These are phyloP conservation scores for Inonotus hispidus DNA, from an alignment of 1,284 basidiomycete genomes.

Conservation along the genomic window DNA sequence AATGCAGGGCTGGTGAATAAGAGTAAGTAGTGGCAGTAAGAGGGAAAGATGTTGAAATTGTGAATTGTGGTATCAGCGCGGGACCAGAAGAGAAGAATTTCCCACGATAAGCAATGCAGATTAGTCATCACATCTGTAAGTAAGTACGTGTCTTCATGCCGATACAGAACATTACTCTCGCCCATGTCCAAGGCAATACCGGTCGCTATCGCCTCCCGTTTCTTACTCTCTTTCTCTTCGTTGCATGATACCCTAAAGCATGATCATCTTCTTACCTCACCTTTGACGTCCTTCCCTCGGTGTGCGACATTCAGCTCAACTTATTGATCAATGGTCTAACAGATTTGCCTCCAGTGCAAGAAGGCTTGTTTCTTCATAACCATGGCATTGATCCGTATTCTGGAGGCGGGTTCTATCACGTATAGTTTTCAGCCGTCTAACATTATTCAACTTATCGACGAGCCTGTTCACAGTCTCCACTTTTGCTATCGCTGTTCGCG, in stretches of 20 bases:
- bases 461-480: slow-evolving; percentile 56
- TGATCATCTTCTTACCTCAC: slow-evolving; percentile 76
- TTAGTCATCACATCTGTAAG: too few relatives aligned
- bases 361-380: slow-evolving; percentile 76
- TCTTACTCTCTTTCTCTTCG: slow-evolving; percentile 46
- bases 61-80: too few relatives aligned
- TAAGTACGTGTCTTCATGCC: too few relatives aligned
- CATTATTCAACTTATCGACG: slow-evolving; percentile 13
- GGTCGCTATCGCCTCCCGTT: slow-evolving; percentile 32
- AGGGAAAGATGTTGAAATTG: too few relatives aligned
- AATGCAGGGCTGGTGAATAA: too few relatives aligned
- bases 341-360: slow-evolving; percentile 55
- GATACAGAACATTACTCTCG: neutral
- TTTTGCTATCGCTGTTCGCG: slow-evolving; percentile 75
- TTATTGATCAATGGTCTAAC: slow-evolving; percentile 6
- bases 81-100: too few relatives aligned
- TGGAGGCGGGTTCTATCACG: slow-evolving; percentile 81
- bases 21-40: too few relatives aligned
- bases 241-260: slow-evolving; percentile 44
- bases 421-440: slow-evolving; percentile 34
- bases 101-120: too few relatives aligned
- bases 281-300: slow-evolving; percentile 68
- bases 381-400: slow-evolving; percentile 79
- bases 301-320: slow-evolving; percentile 39
- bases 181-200: slow-evolving; percentile 16